Evolutionary conservation across 768 basidiomycete genomes (phyloP), one percentile per base, ranked within the genome.

Genomic region (Lactarius deliciosus): DNA sequence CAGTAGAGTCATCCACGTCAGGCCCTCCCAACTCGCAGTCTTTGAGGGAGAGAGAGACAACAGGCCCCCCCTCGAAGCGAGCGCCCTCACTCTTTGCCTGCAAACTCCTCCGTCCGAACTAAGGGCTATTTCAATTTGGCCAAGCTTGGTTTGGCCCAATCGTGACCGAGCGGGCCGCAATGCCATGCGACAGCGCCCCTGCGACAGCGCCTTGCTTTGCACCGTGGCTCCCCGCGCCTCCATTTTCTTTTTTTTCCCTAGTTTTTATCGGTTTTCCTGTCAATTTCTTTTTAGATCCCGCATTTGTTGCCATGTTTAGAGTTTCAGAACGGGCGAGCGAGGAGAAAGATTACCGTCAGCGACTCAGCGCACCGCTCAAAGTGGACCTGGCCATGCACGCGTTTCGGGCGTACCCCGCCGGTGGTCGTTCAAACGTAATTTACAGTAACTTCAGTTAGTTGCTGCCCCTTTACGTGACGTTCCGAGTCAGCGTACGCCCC

Each of bases 61-160:
- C 45, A 47, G 45, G 45, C 10, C 45, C 45, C 45, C 45, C 45
- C 45, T 47, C 45, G n/a, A 47, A 47, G 45, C 45, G n/a, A 47
- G 45, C 45, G 45, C 47, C n/a, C 43, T 45, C 41, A 45, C 1
- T 6, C 30, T 30, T 43, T 43, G 18, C 43, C 20, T 8, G 43
- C 43, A 18, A n/a, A 13, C 43, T 20, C 20, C 5, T 45, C 43
- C 43, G 43, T 6, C 43, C 16, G 20, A 5, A 40, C 40, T 40
- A 40, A 40, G 15, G 15, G 15, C 40, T 40, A 40, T 40, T 40
- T 40, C 43, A 13, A 50, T 50, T 50, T 50, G 5, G 9, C 47
- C 22, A 50, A 50, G 47, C 47, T n/a, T 5, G n/a, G 47, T 25
- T 25, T 22, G 22, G 22, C 22, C 47, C 47, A 50, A 25, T 50